Conservation (phyloP, 768 basidiomycete species). For the Leccinum subgranulosum region DNA sequence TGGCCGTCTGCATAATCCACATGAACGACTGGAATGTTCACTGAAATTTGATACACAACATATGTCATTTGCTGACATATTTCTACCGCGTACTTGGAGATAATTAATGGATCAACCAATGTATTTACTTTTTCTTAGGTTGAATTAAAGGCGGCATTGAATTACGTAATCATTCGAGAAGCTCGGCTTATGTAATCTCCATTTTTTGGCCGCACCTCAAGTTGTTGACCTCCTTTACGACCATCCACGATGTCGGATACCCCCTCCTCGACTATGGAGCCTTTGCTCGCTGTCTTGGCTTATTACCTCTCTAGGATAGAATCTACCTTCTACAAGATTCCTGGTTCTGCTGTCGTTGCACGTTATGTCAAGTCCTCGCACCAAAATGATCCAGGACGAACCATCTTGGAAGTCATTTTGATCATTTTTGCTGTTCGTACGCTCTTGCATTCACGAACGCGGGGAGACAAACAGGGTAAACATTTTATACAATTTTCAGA, state of each 20-base stretch:
- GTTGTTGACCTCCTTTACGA: conserved; percentile 4
- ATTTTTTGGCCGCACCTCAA: background rate
- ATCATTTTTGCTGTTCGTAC: conserved; percentile 87
- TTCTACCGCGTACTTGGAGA: too few relatives aligned
- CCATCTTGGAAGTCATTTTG: conserved; percentile 85
- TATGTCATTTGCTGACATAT: too few relatives aligned
- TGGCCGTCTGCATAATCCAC: too few relatives aligned
- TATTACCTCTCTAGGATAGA: conserved; percentile 57
- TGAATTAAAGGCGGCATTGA: too few relatives aligned
- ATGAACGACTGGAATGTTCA: too few relatives aligned
- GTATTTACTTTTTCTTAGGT: too few relatives aligned
- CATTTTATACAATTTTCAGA: conserved; percentile 90
- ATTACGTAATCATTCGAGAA: background rate
- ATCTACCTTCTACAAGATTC: conserved; percentile 67
- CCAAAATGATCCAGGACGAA: conserved; percentile 92
- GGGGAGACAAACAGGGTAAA: conserved; percentile 78
- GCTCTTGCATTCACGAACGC: conserved; percentile 83
- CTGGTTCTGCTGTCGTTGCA: conserved; percentile 78
- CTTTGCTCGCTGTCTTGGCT: conserved; percentile 64
- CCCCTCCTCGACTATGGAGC: conserved; percentile 37
- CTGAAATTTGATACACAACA: too few relatives aligned
- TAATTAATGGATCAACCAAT: too few relatives aligned
- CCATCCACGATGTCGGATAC: conserved; percentile 35
- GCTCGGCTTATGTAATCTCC: conserved; percentile 10
- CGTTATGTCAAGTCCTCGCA: conserved; percentile 95